Conservation (phyloP, 192 early-diverging fungal species). For the Coemansia sp. region DNA sequence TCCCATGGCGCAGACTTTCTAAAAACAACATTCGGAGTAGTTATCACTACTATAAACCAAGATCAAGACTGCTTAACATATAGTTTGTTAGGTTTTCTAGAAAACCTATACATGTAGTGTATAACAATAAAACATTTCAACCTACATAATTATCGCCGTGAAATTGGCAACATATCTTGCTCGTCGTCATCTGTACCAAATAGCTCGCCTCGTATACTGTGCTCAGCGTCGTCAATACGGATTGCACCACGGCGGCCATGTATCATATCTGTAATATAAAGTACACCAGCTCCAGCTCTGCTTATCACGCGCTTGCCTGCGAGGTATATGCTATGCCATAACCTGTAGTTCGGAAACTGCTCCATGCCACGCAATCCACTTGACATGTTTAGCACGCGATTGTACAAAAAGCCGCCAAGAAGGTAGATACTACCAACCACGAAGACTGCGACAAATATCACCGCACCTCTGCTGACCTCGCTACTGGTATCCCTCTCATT, state of each 20-base stretch:
- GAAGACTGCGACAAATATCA: slow-evolving; percentile 42
- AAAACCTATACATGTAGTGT: too few relatives aligned
- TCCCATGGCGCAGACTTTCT: too few relatives aligned
- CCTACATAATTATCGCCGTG: not conserved
- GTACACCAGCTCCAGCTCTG: slow-evolving; percentile 5
- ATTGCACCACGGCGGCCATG: slow-evolving; percentile 32
- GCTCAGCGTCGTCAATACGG: slow-evolving; percentile 39
- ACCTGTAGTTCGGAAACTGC: slow-evolving; percentile 56
- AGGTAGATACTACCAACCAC: slow-evolving; percentile 53
- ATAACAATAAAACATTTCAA: not conserved
- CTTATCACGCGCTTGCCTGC: slow-evolving; percentile 18
- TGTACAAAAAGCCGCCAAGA: slow-evolving; percentile 57
- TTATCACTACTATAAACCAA: too few relatives aligned
- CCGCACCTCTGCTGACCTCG: slow-evolving; percentile 23
- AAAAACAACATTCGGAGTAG: too few relatives aligned
- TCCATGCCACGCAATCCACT: slow-evolving; percentile 51
- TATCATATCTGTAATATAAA: slow-evolving; percentile 8
- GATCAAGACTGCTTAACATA: too few relatives aligned
- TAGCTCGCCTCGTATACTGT: slow-evolving; percentile 38
- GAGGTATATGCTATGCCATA: slow-evolving; percentile 50
- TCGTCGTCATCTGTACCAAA: slow-evolving; percentile 33
- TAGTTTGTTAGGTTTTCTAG: too few relatives aligned
- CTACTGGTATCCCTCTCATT: not conserved
- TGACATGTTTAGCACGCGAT: slow-evolving; percentile 53
- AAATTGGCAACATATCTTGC: slow-evolving; percentile 23